Percentiles rank a stretch among this genome's conserved stretches.
phyloP scores from a whole-genome alignment of 306 rosid genomes.

The Cicer yamashitae region DNA sequence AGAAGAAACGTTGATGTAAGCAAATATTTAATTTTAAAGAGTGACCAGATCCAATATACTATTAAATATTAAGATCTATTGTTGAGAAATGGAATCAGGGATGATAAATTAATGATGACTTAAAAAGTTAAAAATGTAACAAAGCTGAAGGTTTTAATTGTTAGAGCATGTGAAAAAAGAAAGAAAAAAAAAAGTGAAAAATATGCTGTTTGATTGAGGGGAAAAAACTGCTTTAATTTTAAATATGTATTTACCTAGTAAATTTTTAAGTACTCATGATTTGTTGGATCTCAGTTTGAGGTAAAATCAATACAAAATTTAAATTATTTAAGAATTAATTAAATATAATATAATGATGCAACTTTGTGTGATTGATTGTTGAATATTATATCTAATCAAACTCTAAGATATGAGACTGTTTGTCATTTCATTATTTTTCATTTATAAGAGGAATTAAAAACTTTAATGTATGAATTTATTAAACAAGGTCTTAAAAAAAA shows the following conservation, averaged over 20 bases:
- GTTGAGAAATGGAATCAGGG: neutral
- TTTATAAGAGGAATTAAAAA: neutral
- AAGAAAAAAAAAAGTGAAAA: neutral
- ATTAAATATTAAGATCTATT: constrained; percentile 1
- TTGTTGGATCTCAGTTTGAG: too few species aligned
- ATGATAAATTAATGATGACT: constrained; percentile 8
- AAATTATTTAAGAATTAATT: too few species aligned
- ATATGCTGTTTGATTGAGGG: neutral
- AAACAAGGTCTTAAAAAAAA: neutral
- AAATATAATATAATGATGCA: too few species aligned
- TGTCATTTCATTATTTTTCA: neutral
- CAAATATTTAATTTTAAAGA: neutral
- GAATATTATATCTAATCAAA: too few species aligned
- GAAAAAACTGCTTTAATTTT: neutral
- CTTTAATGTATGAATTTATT: neutral
- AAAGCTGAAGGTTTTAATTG: neutral
- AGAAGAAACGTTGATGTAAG: neutral
- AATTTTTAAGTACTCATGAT: too few species aligned
- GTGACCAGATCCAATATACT: neutral
- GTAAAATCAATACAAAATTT: too few species aligned
- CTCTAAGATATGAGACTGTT: too few species aligned
- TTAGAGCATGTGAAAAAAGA: neutral
- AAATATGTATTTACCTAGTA: too few species aligned
- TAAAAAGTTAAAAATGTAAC: neutral
- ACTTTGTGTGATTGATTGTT: too few species aligned